phyloP scores from a whole-genome alignment of 106 monocot genomes.

The Acorus calamus region DNA sequence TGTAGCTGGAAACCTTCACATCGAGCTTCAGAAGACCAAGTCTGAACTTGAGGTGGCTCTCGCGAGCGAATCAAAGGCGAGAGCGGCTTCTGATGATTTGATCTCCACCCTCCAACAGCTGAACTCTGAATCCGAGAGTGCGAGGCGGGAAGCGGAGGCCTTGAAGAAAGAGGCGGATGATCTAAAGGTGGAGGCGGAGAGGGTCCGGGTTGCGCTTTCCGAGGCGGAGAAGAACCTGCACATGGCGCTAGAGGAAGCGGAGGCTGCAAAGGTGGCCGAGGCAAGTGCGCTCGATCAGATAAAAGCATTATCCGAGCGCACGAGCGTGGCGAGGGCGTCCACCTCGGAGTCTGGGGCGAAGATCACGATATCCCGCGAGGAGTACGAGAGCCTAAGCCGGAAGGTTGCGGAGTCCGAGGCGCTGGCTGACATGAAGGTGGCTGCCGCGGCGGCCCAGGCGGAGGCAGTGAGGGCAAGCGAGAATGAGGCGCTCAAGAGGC shows the following conservation, averaged over 20 bases:
- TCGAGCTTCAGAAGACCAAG: conserved; percentile 62
- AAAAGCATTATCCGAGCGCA: conserved; percentile 42
- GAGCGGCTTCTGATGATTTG: conserved; percentile 33
- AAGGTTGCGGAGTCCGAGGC: conserved; percentile 55
- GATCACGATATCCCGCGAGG: conserved; percentile 60
- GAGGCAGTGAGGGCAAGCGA: conserved; percentile 60
- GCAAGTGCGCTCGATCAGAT: conserved; percentile 44
- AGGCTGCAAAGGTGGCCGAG: conserved; percentile 61
- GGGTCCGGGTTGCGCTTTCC: conserved; percentile 17
- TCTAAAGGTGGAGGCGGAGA: conserved; percentile 48
- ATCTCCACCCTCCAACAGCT: conserved; percentile 51
- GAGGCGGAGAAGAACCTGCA: conserved; percentile 60
- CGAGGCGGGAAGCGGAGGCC: conserved; percentile 49
- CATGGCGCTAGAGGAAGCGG: conserved; percentile 46
- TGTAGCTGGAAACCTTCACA: conserved; percentile 32
- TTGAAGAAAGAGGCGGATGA: conserved; percentile 48
- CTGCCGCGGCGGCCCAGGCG: conserved; percentile 56
- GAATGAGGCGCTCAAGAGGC: conserved; percentile 47
- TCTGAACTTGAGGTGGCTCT: conserved; percentile 44
- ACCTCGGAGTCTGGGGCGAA: conserved; percentile 56
- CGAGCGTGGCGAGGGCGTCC: conserved; percentile 32
- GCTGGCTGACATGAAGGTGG: conserved; percentile 61
- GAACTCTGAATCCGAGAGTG: conserved; percentile 36
- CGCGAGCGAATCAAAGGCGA: conserved; percentile 35
- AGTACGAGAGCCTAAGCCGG: conserved; percentile 45